Conservation (phyloP, 306 rosid species). For the apple (Malus domestica) region ASM211411v1 NC_041800.1:12319001-12319500, state of each 20-base stretch:
- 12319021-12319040: conserved; percentile 38
- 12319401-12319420: conserved; percentile 53
- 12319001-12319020: conserved; percentile 61
- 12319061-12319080: conserved; percentile 6
- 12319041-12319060: conserved; percentile 20
- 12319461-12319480: background rate
- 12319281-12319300: conserved; percentile 30
- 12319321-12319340: conserved; percentile 35
- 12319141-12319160: conserved; percentile 24
- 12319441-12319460: background rate
- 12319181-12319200: conserved; percentile 69
- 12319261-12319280: conserved; percentile 4
- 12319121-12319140: conserved; percentile 25
- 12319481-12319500: background rate
- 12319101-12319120: conserved; percentile 15
- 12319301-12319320: conserved; percentile 8
- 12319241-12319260: conserved; percentile 7
- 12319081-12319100: conserved; percentile 13
- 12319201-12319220: conserved; percentile 79
- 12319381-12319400: conserved; percentile 44
- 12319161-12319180: conserved; percentile 81
- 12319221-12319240: conserved; percentile 69
- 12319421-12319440: conserved; percentile 41
- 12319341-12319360: conserved; percentile 45
- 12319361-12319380: no score